Conservation (phyloP, 306 rosid genomes). For the Lotus japonicus region DNA sequence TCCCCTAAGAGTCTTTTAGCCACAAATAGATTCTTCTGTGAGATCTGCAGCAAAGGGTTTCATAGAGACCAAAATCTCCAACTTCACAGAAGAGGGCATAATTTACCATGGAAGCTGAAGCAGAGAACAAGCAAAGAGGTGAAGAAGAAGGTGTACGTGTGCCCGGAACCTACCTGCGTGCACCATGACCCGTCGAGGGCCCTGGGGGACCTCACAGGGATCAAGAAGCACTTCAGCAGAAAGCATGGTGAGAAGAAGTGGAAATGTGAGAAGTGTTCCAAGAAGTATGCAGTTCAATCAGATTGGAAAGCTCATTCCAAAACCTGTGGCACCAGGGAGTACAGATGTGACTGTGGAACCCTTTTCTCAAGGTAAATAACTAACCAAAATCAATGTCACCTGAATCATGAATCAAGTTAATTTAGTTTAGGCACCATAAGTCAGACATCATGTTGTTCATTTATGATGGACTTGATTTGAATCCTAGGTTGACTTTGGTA, state of each 20-base stretch:
- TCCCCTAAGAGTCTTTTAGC: constrained; percentile 84
- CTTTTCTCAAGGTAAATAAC: constrained; percentile 89
- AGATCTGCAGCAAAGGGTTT: constrained; percentile 93
- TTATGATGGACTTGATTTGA: constrained; percentile 17
- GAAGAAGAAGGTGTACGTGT: constrained; percentile 86
- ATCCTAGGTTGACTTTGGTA: constrained; percentile 29
- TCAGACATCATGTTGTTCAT: constrained; percentile 14
- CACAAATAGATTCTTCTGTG: constrained; percentile 80
- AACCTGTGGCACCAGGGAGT: constrained; percentile 93
- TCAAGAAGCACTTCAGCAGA: constrained; percentile 92
- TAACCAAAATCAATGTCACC: background rate
- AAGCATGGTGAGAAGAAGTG: constrained; percentile 99
- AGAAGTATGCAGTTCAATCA: constrained; percentile 92
- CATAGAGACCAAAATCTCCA: constrained; percentile 96
- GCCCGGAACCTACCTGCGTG: constrained; percentile 79
- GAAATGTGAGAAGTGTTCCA: constrained; percentile 96
- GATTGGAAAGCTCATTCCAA: constrained; percentile 99
- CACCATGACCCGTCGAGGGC: constrained; percentile 95
- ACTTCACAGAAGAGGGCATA: constrained; percentile 94
- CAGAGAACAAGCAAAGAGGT: constrained; percentile 73
- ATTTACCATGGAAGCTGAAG: constrained; percentile 96
- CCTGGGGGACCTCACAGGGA: constrained; percentile 88
- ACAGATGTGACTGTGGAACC: constrained; percentile 98
- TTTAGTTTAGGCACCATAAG: background rate
- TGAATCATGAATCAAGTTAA: background rate